phyloP scores from a whole-genome alignment of 140 eudicot species.

The Anethum foeniculum region DNA sequence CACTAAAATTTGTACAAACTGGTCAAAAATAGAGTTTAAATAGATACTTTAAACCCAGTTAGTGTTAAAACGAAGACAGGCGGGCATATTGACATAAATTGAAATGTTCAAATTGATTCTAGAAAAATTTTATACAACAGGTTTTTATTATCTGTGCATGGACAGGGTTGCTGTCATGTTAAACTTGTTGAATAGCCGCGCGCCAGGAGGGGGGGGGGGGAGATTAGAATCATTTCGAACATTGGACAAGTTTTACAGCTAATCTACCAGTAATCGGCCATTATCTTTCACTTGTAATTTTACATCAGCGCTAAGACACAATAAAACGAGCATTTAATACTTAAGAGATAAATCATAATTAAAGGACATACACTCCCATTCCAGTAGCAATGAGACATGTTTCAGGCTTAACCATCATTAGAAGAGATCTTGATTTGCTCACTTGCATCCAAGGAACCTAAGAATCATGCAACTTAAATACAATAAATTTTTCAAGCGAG shows the following conservation, averaged over 20 bases:
- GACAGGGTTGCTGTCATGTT: not conserved
- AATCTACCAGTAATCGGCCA: not conserved
- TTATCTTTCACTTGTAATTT: not conserved
- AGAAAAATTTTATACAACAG: not conserved
- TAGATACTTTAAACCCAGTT: not conserved
- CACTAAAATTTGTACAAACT: not conserved
- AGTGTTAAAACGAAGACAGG: not conserved
- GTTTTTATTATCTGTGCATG: not conserved
- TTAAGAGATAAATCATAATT: not conserved
- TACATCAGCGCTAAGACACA: not conserved
- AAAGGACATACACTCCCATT: constrained; percentile 63
- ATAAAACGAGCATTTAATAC: not conserved
- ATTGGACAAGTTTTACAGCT: too few species aligned
- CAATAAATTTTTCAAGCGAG: not conserved
- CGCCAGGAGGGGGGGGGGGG: too few species aligned
- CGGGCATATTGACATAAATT: not conserved
- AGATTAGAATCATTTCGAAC: too few species aligned
- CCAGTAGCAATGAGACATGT: constrained; percentile 60
- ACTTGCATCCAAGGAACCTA: constrained; percentile 97
- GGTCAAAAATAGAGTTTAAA: not conserved
- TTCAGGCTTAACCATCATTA: constrained; percentile 71
- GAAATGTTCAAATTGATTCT: not conserved
- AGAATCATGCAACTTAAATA: constrained; percentile 12
- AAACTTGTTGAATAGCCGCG: not conserved
- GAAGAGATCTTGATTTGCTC: constrained; percentile 88